Base-by-base conservation (phyloP, 129 eudicot genomes). In the Mikania micrantha region DNA sequence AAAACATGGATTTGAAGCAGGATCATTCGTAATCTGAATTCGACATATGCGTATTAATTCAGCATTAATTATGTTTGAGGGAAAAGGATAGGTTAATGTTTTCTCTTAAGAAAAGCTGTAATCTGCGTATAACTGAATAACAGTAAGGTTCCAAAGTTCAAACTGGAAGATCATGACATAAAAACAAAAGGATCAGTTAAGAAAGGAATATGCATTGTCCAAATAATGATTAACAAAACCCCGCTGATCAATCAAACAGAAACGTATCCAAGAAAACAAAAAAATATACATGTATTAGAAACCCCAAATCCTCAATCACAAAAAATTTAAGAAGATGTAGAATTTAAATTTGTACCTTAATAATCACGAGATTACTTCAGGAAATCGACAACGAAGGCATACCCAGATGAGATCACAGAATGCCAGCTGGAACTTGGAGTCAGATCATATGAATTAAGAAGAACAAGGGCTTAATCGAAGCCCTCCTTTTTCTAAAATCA, bases 121-220 rank as follows among this genome's bases (percentile, higher is more conserved):
- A n/a, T n/a, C n/a, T n/a, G n/a, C 16, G 56, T 20, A 20, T 21
- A 74, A 64, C 45, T 53, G n/a, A 64, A 67, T 31, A 48, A 32
- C 4, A 67, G 47, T 49, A 27, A 47, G 8, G 2, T 36, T 63
- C 16, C 64, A 12, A 50, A 50, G 12, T 48, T n/a, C 21, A 53
- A 9, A 64, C 38, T 54, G 10, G 0, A 38, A 74, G 42, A 74
- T 74, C 61, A 66, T 56, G n/a, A n/a, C n/a, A n/a, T n/a, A n/a
- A n/a, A 73, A 73, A 19, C 42, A 65, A 72, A 49, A 72, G 36
- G 8, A 45, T n/a, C 21, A 49, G 11, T 50, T 42, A 52, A 32
- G 47, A 74, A 74, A 41, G 31, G 72, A 73, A 74, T 68, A 75
- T 47, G 32, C 79, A 75, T 75, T 75, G 20, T 38, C 29, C 40